Conservation (phyloP, 441 rosid species). For the Populus tomentosa region DNA sequence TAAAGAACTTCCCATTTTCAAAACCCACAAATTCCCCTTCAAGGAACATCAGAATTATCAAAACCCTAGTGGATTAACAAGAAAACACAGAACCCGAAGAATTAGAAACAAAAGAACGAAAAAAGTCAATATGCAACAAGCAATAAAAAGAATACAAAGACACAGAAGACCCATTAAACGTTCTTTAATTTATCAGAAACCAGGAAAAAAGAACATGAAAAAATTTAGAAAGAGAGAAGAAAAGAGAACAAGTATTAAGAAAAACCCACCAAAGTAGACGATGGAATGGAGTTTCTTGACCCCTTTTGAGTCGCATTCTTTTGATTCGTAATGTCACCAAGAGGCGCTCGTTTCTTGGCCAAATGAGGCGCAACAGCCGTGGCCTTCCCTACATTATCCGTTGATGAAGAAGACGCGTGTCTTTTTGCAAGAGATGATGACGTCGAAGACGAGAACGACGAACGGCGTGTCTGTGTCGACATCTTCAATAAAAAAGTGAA, state of each 20-base stretch:
- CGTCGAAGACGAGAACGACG: conserved; percentile 75
- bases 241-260: not conserved
- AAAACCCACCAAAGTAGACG: conserved; percentile 46
- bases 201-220: not conserved
- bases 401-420: conserved; percentile 35
- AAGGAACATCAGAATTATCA: not conserved
- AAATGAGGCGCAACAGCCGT: conserved; percentile 13
- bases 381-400: conserved; percentile 36
- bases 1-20: not conserved
- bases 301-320: conserved; percentile 31
- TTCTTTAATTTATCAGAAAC: not conserved
- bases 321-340: conserved; percentile 65
- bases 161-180: not conserved
- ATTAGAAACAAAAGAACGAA: not conserved
- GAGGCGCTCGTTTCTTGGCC: conserved; percentile 79
- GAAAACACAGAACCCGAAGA: not conserved
- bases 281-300: conserved; percentile 33
- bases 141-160: not conserved
- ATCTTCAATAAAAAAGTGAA: conserved; percentile 18
- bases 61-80: not conserved
- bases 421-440: conserved; percentile 72
- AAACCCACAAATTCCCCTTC: not conserved
- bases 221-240: not conserved
- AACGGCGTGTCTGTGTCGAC: conserved; percentile 62
- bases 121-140: not conserved